phyloP scores from a whole-genome alignment of 192 early-diverging fungal genomes.

The Cetraspora pellucida region DNA sequence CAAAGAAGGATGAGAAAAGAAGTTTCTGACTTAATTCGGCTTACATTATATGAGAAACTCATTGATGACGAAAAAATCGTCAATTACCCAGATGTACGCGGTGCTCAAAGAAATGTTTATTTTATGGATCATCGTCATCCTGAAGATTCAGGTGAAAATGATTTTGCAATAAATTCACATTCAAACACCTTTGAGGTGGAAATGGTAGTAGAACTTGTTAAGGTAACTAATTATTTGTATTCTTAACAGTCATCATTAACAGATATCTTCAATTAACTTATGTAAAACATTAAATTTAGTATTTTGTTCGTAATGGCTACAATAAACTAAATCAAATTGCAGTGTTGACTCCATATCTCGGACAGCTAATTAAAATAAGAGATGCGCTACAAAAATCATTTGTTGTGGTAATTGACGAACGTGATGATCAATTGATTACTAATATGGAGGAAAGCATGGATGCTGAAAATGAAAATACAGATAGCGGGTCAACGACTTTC shows the following conservation, averaged over 20 bases:
- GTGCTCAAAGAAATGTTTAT: constrained; percentile 49
- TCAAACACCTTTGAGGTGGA: constrained; percentile 51
- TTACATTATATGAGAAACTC: constrained; percentile 50
- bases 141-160: constrained; percentile 41
- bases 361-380: constrained; percentile 52
- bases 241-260: background rate
- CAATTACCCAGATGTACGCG: constrained; percentile 40
- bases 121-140: constrained; percentile 53
- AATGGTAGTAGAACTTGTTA: constrained; percentile 52
- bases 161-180: constrained; percentile 49
- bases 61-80: constrained; percentile 42
- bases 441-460: constrained; percentile 24
- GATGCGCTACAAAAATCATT: constrained; percentile 38
- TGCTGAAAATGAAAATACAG: background rate
- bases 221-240: background rate
- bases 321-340: constrained; percentile 50
- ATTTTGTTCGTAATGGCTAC: constrained; percentile 58
- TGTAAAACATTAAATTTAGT: background rate
- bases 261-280: background rate
- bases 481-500: background rate
- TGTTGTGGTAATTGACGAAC: constrained; percentile 42
- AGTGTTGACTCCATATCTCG: constrained; percentile 58
- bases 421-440: constrained; percentile 42
- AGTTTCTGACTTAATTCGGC: constrained; percentile 50
- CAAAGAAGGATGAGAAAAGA: constrained; percentile 59